Conservation (phyloP, 2,329 filamentous ascomycete genomes). For the Ophiostoma quercus region DNA sequence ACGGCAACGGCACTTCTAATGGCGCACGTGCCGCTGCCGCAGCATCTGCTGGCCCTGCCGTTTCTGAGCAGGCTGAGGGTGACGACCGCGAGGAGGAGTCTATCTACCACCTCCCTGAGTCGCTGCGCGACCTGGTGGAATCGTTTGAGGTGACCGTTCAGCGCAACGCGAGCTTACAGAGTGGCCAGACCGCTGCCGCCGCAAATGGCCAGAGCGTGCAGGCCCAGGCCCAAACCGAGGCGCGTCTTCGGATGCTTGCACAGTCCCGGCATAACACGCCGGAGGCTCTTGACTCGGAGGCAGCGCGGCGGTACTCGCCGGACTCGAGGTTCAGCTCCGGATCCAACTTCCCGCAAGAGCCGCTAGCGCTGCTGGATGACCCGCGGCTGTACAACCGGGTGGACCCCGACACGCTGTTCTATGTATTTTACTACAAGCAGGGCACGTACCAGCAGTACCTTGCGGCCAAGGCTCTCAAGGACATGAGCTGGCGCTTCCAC, state of each 20-base stretch:
- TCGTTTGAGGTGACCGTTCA: constrained; percentile 82
- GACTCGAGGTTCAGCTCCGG: constrained; percentile 70
- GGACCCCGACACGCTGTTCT: constrained; percentile 94
- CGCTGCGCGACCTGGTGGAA: constrained; percentile 82
- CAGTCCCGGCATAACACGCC: constrained; percentile 69
- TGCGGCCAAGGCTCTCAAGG: constrained; percentile 92
- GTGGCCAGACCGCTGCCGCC: constrained; percentile 27
- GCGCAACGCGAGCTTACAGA: constrained; percentile 44
- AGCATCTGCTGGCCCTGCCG: constrained; percentile 25
- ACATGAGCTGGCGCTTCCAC: constrained; percentile 98
- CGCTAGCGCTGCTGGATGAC: constrained; percentile 87
- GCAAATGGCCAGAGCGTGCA: background rate
- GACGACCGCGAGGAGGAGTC: constrained; percentile 64
- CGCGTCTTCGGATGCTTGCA: constrained; percentile 67
- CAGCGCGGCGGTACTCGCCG: constrained; percentile 77
- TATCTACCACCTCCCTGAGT: constrained; percentile 86
- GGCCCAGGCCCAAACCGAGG: constrained; percentile 38
- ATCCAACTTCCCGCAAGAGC: constrained; percentile 84
- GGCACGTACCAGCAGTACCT: constrained; percentile 93
- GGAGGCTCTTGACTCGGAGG: constrained; percentile 71
- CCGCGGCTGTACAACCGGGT: constrained; percentile 80
- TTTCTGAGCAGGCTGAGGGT: constrained; percentile 43
- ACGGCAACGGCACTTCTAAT: background rate
- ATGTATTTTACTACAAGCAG: constrained; percentile 98
- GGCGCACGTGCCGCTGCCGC: constrained; percentile 36